These are phyloP conservation scores for Conoideocrella luteorostrata DNA, from an alignment of 2,329 filamentous ascomycete species.

Conservation along the genomic window DNA sequence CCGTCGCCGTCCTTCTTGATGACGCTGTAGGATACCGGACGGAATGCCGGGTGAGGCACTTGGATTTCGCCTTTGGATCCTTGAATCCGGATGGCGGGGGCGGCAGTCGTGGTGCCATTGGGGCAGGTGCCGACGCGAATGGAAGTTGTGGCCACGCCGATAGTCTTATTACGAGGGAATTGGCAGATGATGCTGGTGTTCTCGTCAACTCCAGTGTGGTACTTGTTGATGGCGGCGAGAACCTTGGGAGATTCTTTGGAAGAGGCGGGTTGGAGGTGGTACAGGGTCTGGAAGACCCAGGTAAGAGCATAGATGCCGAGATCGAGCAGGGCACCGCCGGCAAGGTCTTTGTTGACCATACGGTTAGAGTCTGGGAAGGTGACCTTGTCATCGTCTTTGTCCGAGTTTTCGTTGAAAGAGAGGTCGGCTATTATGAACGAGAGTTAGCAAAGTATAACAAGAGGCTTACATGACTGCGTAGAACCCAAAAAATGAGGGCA, in stretches of 20 bases:
- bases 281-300: conserved; percentile 86
- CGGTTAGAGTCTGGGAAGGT: conserved; percentile 58
- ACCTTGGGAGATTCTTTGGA: conserved; percentile 64
- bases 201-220: conserved; percentile 70
- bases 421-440: conserved; percentile 49
- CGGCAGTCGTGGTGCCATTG: conserved; percentile 51
- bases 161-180: conserved; percentile 63
- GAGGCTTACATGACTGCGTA: too few relatives aligned
- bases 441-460: too few relatives aligned
- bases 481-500: conserved; percentile 5
- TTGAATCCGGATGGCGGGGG: conserved; percentile 71
- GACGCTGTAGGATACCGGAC: conserved; percentile 59
- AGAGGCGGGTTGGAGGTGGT: conserved; percentile 66
- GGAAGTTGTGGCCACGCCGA: conserved; percentile 65
- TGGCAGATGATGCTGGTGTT: conserved; percentile 69
- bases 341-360: conserved; percentile 76
- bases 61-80: conserved; percentile 78
- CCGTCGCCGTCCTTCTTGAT: conserved; percentile 46
- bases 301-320: conserved; percentile 84
- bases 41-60: conserved; percentile 65
- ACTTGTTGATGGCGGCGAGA: conserved; percentile 63
- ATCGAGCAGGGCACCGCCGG: conserved; percentile 76
- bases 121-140: conserved; percentile 58
- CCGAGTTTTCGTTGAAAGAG: conserved; percentile 52
- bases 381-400: conserved; percentile 43